These are phyloP conservation scores for Chloranthus sessilifolius DNA, from an alignment of 164 flowering plant species.

Conservation along the genomic window DNA sequence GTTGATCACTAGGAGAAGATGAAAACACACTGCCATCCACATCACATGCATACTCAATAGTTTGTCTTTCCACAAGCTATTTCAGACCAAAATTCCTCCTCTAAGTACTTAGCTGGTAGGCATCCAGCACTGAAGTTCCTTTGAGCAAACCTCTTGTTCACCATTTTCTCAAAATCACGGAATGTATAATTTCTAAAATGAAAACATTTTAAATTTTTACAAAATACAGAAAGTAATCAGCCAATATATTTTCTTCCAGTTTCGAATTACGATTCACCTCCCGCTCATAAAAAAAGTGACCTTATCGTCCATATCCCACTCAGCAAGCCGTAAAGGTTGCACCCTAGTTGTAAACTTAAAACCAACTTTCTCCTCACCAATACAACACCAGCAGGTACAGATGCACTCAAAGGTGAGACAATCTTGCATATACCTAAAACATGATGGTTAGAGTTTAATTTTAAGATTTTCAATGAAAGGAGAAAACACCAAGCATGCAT, in stretches of 20 bases:
- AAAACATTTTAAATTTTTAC: conserved; percentile 22
- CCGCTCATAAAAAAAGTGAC: conserved; percentile 97
- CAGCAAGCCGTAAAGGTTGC: conserved; percentile 92
- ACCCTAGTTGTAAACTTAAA: conserved; percentile 95
- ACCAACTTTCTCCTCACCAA: conserved; percentile 82
- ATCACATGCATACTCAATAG: conserved; percentile 98
- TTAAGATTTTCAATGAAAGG: no score
- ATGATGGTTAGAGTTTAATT: conserved; percentile 1
- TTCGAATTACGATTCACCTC: conserved; percentile 37
- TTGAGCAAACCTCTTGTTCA: conserved; percentile 91
- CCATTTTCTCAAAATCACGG: conserved; percentile 96
- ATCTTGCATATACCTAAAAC: conserved; percentile 92
- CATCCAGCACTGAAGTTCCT: conserved; percentile 81
- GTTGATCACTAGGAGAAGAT: conserved; percentile 69
- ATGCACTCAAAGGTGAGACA: conserved; percentile 83
- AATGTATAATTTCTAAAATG: conserved; percentile 84
- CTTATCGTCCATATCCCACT: conserved; percentile 86
- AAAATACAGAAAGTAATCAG: conserved; percentile 10
- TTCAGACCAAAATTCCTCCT: conserved; percentile 98
- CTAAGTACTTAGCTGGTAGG: conserved; percentile 83
- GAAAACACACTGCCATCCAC: conserved; percentile 99
- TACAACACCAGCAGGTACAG: conserved; percentile 94
- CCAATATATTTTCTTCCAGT: not conserved
- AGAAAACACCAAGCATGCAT: no score
- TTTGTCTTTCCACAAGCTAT: conserved; percentile 81